Evolutionary conservation across 1,284 basidiomycete genomes (phyloP).

Genomic region (Puccinia coronata): DNA sequence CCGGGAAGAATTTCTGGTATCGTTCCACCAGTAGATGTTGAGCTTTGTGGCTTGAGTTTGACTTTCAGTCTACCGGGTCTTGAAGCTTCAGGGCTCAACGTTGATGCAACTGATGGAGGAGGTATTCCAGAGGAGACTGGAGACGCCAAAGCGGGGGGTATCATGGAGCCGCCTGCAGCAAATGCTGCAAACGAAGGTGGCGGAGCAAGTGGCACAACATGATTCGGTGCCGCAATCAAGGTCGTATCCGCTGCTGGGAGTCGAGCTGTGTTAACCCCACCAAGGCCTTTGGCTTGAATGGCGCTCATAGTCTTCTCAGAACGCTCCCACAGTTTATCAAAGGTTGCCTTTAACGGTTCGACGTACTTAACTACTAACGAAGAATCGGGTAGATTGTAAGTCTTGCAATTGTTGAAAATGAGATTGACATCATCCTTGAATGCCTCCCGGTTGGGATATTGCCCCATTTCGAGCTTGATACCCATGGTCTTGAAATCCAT

Average conservation of each 20-base stretch:
- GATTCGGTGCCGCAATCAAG: background rate
- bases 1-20: background rate
- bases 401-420: conserved; percentile 83
- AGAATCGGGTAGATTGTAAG: conserved; percentile 68
- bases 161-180: conserved; percentile 46
- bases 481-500: conserved; percentile 92
- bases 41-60: conserved; percentile 26
- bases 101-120: background rate
- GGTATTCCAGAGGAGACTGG: conserved; percentile 16
- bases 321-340: conserved; percentile 73
- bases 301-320: conserved; percentile 56
- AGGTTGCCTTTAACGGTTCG: conserved; percentile 73
- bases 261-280: conserved; percentile 31
- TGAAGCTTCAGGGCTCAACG: conserved; percentile 30
- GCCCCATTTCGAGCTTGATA: conserved; percentile 79
- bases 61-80: conserved; percentile 40
- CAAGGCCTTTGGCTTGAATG: conserved; percentile 56
- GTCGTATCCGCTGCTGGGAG: conserved; percentile 21
- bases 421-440: conserved; percentile 86
- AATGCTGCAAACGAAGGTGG: conserved; percentile 48
- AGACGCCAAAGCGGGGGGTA: conserved; percentile 1
- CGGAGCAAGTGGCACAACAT: conserved; percentile 43
- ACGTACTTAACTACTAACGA: conserved; percentile 72
- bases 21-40: background rate
- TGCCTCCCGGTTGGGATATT: conserved; percentile 76